Conservation (phyloP, 1,139 yeast species). For the Candida sanyaensis region DNA sequence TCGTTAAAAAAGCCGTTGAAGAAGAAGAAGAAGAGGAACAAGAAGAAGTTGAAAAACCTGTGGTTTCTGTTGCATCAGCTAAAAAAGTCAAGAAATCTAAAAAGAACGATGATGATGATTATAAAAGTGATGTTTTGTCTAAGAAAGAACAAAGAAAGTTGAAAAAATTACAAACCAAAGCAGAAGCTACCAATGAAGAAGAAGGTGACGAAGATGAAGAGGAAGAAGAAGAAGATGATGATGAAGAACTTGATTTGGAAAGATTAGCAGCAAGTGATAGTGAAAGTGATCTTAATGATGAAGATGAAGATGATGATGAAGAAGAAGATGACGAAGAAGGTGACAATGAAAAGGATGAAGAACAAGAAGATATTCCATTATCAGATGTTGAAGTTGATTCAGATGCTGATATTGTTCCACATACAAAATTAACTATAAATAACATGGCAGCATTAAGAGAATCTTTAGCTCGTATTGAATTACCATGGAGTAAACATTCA, state of each 20-base stretch:
- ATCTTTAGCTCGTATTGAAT: slow-evolving; percentile 63
- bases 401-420: slow-evolving; percentile 87
- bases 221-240: slow-evolving; percentile 29
- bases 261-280: slow-evolving; percentile 56
- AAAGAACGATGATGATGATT: slow-evolving; percentile 31
- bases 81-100: slow-evolving; percentile 18
- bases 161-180: slow-evolving; percentile 47
- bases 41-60: slow-evolving; percentile 8
- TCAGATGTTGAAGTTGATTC: slow-evolving; percentile 82
- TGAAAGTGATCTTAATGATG: slow-evolving; percentile 42
- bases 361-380: slow-evolving; percentile 67
- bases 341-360: slow-evolving; percentile 43
- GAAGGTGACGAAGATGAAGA: slow-evolving; percentile 29
- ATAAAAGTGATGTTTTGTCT: slow-evolving; percentile 50
- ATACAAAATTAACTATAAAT: slow-evolving; percentile 81
- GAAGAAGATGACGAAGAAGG: slow-evolving; percentile 48
- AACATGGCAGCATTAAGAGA: slow-evolving; percentile 71
- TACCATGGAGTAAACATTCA: slow-evolving; percentile 70
- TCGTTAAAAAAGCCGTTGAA: slow-evolving; percentile 11
- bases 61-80: slow-evolving; percentile 8
- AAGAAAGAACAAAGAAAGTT: slow-evolving; percentile 66
- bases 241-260: slow-evolving; percentile 50
- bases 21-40: slow-evolving; percentile 9
- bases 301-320: slow-evolving; percentile 39
- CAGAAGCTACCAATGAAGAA: slow-evolving; percentile 22